phyloP scores from a whole-genome alignment of 2,329 filamentous ascomycete genomes.

The Alternaria consortialis region DNA sequence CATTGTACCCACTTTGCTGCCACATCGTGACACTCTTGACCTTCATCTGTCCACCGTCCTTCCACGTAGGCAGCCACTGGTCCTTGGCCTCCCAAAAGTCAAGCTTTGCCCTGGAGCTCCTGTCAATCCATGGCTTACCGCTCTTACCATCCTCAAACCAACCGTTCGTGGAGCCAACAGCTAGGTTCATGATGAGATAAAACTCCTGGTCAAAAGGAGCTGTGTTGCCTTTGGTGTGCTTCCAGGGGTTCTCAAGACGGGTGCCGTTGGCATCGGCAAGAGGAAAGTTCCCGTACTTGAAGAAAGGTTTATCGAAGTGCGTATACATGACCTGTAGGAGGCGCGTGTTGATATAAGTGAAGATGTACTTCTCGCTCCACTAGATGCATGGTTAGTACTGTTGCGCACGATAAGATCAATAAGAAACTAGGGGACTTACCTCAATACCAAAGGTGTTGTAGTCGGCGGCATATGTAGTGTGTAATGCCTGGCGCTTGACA shows the following conservation, averaged over 20 bases:
- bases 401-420: neutral
- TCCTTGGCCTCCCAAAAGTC: slow-evolving; percentile 79
- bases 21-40: slow-evolving; percentile 71
- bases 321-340: slow-evolving; percentile 83
- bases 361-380: slow-evolving; percentile 88
- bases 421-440: slow-evolving; percentile 22
- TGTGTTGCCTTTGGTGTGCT: slow-evolving; percentile 65
- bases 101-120: slow-evolving; percentile 69
- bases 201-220: slow-evolving; percentile 81
- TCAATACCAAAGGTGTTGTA: slow-evolving; percentile 85
- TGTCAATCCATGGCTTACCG: slow-evolving; percentile 82
- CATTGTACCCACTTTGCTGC: slow-evolving; percentile 60
- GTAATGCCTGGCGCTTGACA: slow-evolving; percentile 76
- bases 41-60: slow-evolving; percentile 68
- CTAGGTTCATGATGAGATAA: slow-evolving; percentile 78
- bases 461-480: slow-evolving; percentile 73
- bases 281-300: slow-evolving; percentile 74
- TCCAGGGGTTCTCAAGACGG: slow-evolving; percentile 70
- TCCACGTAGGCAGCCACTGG: slow-evolving; percentile 77
- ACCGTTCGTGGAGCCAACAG: slow-evolving; percentile 79
- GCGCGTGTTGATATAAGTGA: slow-evolving; percentile 83
- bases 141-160: slow-evolving; percentile 80
- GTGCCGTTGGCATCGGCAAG: slow-evolving; percentile 71
- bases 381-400: slow-evolving; percentile 18
- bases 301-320: slow-evolving; percentile 73